Base-by-base conservation (phyloP, 2,329 filamentous ascomycete genomes). In the Monosporascus sp. region DNA sequence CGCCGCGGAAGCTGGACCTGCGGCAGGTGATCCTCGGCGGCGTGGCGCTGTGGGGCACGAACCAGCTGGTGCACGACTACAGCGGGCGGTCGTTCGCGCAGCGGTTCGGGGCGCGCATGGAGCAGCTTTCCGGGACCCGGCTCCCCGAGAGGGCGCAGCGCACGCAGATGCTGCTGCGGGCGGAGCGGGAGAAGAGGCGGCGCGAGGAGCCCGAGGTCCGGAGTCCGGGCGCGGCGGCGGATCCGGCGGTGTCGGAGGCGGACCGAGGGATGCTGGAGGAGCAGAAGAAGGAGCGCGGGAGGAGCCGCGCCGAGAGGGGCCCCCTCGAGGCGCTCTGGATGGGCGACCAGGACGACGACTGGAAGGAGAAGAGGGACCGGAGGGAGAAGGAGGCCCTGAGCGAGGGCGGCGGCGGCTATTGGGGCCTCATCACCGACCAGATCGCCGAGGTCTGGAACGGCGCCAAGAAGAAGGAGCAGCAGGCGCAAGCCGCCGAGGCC, bases 61-160 rank as follows among this genome's bases (percentile, higher is more conserved):
- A 80, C 66, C 78, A 80, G 67, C 77, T 85, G 41, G 73, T 73
- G 48, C 74, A 77, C 68, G 79, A 82, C 68, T 83, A 78, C 69
- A 82, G 75, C 15, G 81, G 81, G 49, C 72, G 72, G 49, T 81
- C 79, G 28, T 74, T 83, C 55, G 70, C 74, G 61, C 62, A 70
- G 57, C 79, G 80, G 8, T 73, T 80, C 56, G 67, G 66, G 53
- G 68, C 62, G 56, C 76, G 78, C 51, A 61, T 75, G 58, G 62
- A 62, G 26, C 72, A 71, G 17, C 69, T 84, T 44, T 68, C 82
- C 43, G 74, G 75, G 55, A 76, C 73, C 47, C 74, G 78, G 51
- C 80, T 87, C 17, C 82, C 80, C 43, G 84, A 87, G 60, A 73
- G 73, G 50, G 79, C 80, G 20, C 69, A 67, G 64, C 70, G 71